Evolutionary conservation across 2,329 filamentous ascomycete genomes (phyloP), one percentile per base, ranked within the genome.

Genomic region (Alternaria gaisen): DNA sequence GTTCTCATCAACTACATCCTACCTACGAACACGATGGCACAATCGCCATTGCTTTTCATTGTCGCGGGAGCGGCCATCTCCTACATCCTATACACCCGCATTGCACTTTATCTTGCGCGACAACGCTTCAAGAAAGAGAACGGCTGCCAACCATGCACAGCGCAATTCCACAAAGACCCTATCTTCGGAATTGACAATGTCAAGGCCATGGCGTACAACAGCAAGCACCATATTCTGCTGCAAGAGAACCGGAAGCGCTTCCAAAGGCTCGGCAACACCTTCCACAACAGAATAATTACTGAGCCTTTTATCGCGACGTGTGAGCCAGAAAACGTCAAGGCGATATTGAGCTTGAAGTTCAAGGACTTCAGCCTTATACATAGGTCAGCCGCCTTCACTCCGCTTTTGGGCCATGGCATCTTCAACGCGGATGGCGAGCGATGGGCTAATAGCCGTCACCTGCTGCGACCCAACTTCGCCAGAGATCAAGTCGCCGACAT

Each of bases 381-480:
- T 10, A 70, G 81, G 16, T 72, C 75, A 44, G 57, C 61, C 5
- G 68, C 72, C 8, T 80, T 84, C 41, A 64, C 62, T 8, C 80
- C 80, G 3, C 63, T 84, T 4, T 70, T 84, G 12, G 82, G 82
- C 7, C 67, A 78, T 40, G 81, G 81, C 62, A 80, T 79, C 63
- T 84, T 84, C 73, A 83, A 81, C 38, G 75, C 77, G 14, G 81
- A 84, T 63, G 83, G 83, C 38, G 75, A 77, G 43, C 65, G 65
- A 18, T 80, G 79, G 78, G 70, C 74, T 11, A 75, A 78, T 50
- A 77, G 73, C 20, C 73, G 83, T 10, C 80, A 83, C 28, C 77
- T 84, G 63, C 78, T 90, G 14, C 79, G 85, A 22, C 85, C 85
- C 2, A 84, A 85, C 61, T 87, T 87, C 65, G 80, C 78, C 1